A percentile compares a stretch with the other conserved stretches of the same genome.
These are phyloP conservation scores for Carex myosuroides DNA, from an alignment of 176 grass and related monocot species.

Conservation along the genomic window DNA sequence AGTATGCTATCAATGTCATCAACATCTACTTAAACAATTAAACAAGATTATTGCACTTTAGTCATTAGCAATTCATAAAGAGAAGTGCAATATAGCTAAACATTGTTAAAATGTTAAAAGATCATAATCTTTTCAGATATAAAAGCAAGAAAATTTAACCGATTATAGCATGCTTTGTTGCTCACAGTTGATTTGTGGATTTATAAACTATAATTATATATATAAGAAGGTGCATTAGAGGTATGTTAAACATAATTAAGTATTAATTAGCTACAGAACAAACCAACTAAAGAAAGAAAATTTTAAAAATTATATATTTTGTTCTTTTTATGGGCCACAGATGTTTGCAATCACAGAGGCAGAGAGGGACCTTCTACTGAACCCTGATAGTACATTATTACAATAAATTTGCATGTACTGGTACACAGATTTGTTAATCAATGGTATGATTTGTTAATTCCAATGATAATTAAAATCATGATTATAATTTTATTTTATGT, in stretches of 20 bases:
- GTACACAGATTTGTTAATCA: neutral
- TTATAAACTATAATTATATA: neutral
- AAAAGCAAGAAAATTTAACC: constrained; percentile 1
- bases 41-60: neutral
- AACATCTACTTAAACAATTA: neutral
- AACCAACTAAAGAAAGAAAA: constrained; percentile 6
- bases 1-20: neutral
- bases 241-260: neutral
- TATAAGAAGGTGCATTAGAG: neutral
- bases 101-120: neutral
- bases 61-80: neutral
- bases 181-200: neutral
- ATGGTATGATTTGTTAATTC: neutral
- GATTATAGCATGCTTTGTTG: neutral
- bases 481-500: too few relatives aligned
- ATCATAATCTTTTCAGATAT: constrained; percentile 1
- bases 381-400: neutral
- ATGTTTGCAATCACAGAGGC: constrained; percentile 1
- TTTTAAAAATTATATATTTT: neutral
- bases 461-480: too few relatives aligned
- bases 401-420: neutral
- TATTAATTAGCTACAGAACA: neutral
- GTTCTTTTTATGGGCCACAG: constrained; percentile 20
- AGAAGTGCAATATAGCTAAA: neutral
- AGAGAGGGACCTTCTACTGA: neutral